Evolutionary conservation across 2,329 filamentous ascomycete genomes (phyloP).

Genomic region (Aspergillus uvarum): DNA sequence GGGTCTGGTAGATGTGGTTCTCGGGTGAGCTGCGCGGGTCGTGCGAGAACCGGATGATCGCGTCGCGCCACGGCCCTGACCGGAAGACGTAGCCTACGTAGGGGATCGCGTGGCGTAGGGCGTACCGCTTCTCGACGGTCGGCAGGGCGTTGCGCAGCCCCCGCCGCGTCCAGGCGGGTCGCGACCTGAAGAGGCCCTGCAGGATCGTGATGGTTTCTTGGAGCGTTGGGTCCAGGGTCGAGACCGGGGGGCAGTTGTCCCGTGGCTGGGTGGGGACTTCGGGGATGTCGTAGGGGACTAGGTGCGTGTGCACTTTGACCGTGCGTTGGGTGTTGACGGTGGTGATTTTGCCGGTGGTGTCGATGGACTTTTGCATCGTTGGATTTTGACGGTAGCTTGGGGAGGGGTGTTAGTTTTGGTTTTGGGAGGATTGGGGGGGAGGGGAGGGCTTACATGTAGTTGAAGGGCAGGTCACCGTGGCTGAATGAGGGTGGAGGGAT

Average conservation of each 20-base stretch:
- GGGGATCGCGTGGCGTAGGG: conserved; percentile 72
- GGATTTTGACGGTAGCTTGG: conserved; percentile 82
- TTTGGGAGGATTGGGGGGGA: conserved; percentile 16
- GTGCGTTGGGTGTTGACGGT: conserved; percentile 57
- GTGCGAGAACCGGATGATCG: conserved; percentile 78
- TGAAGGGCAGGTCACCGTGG: conserved; percentile 71
- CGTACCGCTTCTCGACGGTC: conserved; percentile 50
- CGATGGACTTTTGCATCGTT: conserved; percentile 63
- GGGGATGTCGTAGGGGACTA: conserved; percentile 61
- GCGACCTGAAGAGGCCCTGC: conserved; percentile 63
- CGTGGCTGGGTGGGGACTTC: conserved; percentile 62
- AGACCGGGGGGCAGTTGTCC: conserved; percentile 54
- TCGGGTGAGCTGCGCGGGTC: conserved; percentile 77
- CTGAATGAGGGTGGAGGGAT: conserved; percentile 79
- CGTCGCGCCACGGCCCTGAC: conserved; percentile 87
- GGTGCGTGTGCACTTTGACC: conserved; percentile 60
- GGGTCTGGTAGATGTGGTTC: conserved; percentile 81
- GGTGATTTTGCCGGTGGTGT: conserved; percentile 60
- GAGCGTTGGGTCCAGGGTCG: conserved; percentile 56
- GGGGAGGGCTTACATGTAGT: conserved; percentile 45
- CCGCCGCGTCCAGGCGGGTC: conserved; percentile 84
- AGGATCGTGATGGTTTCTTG: conserved; percentile 65
- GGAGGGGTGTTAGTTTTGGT: conserved; percentile 33
- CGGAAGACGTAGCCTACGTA: conserved; percentile 91
- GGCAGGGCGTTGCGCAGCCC: conserved; percentile 72